Base-by-base conservation (phyloP, 2,329 filamentous ascomycete genomes). In the Fusarium goolgardi region DNA sequence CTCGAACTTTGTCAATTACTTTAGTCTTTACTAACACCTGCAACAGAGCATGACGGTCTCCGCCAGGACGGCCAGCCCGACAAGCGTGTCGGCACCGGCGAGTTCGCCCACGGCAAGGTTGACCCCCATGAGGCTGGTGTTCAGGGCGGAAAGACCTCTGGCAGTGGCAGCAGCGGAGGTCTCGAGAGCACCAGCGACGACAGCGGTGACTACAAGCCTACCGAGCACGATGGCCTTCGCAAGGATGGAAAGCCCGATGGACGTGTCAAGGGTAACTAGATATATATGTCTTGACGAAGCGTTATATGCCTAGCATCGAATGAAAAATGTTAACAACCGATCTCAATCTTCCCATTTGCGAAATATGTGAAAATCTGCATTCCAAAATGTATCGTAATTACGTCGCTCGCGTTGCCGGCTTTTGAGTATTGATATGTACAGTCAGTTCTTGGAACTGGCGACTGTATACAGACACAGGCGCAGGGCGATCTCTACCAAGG, bases 101-200 rank as follows among this genome's bases (percentile, higher is more conserved):
- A 71, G 59, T 71, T 71, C 32, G 69, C 69, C 4, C 55, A 71
- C 18, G 69, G 69, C 51, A 71, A 71, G 63, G 68, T 71, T 4
- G 69, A 71, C 43, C 69, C 65, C 11, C 59, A 63, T 29, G 35
- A 67, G 59, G 69, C 69, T 5, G 69, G 69, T 8, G 49, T 46
- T 11, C 32, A 65, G 57, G 69, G 69, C 3, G 69, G 69, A 13
- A 71, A 71, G 59, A 69, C 63, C 4, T 51, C 51, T 12, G 62
- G 45, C 15, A 55, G 47, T 6, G 55, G 49, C 13, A 58, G 47
- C 23, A 46, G 40, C 4, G 45, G 29, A 20, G 52, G 50, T 4
- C 43, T 50, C 13, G 63, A 44, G 41, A 62, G 55, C 45, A 32
- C 40, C 10, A 63, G 49, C 20, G 52, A 23, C 20, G 52, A 51